A percentile compares a stretch with the other conserved stretches of the same genome.
These are phyloP conservation scores for Avena eriantha DNA, from an alignment of 176 grass and related monocot species.

Conservation along the genomic window DNA sequence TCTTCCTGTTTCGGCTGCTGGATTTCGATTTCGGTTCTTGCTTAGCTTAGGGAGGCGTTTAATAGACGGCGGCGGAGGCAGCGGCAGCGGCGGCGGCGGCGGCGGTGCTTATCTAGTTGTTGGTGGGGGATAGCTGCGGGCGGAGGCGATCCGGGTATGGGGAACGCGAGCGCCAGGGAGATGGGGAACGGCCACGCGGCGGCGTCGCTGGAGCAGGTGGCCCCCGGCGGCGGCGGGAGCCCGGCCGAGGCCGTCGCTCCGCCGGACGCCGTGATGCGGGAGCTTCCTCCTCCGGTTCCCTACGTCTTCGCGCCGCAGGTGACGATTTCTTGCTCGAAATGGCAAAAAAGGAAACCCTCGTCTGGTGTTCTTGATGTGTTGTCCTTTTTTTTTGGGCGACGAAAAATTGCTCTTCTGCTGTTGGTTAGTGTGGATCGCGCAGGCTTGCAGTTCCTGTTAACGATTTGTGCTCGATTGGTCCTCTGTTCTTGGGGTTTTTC, in stretches of 20 bases:
- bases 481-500: too few relatives aligned
- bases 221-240: slow-evolving; percentile 11
- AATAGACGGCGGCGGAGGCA: not conserved
- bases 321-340: slow-evolving; percentile 5
- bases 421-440: not conserved
- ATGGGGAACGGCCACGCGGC: slow-evolving; percentile 60
- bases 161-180: slow-evolving; percentile 69
- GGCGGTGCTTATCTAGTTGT: not conserved
- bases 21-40: slow-evolving; percentile 16
- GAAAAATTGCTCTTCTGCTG: slow-evolving; percentile 19
- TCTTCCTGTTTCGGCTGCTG: not conserved
- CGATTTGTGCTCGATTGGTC: not conserved
- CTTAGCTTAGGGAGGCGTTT: slow-evolving; percentile 12
- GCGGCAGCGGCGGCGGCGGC: not conserved
- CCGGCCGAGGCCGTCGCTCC: slow-evolving; percentile 4
- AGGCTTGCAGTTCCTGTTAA: not conserved
- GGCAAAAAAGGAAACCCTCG: not conserved
- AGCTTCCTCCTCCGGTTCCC: slow-evolving; percentile 53
- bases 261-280: slow-evolving; percentile 54
- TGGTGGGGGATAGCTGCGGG: not conserved
- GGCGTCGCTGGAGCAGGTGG: slow-evolving; percentile 7
- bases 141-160: slow-evolving; percentile 54
- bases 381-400: not conserved
- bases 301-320: slow-evolving; percentile 73
- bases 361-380: slow-evolving; percentile 16